Base-by-base conservation (phyloP, 2,329 filamentous ascomycete species). In the Cordyceps cateniannulata region DNA sequence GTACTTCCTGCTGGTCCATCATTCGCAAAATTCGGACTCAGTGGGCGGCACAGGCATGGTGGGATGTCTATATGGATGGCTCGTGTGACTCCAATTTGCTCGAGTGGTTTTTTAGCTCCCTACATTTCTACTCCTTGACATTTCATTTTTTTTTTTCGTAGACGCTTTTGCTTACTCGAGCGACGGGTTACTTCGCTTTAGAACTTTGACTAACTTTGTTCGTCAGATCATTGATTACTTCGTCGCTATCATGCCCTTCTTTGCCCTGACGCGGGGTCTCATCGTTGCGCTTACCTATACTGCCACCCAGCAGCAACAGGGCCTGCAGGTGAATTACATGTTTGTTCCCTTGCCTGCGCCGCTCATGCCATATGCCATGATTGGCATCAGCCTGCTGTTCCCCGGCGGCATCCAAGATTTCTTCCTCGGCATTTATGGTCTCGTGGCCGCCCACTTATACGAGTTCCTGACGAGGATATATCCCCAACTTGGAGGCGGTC, bases 381-480 rank as follows among this genome's bases (percentile, higher is more conserved):
- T 98, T 49, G 73, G 86, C 18, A 77, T 91, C 68, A 88, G 88
- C 12, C 80, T 96, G 24, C 77, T 98, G 58, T 84, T 89, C 70
- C 70, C 68, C 0, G 79, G 76, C 5, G 87, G 87, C 12, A 79
- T 80, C 40, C 66, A 73, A 3, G 75, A 75, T 20, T 81, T 89
- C 12, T 70, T 89, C 60, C 69, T 86, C 4, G 86, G 96, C 69
- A 73, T 85, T 5, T 90, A 85, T 38, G 95, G 95, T n/a, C 80
- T 99, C 12, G 65, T 96, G 48, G 90, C 93, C 14, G 93, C 93
- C 5, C 95, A 99, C 72, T 69, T 95, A 22, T 96, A 91, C 74
- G 90, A 98, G 71, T 99, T 98, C 70, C 74, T 97, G 54, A 91
- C 90, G 2, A 84, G 90, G 53, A 81, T 97, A 47, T 98, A 92